Evolutionary conservation across 2,329 filamentous ascomycete genomes (phyloP).

Genomic region (Verticillium nonalfalfae): DNA sequence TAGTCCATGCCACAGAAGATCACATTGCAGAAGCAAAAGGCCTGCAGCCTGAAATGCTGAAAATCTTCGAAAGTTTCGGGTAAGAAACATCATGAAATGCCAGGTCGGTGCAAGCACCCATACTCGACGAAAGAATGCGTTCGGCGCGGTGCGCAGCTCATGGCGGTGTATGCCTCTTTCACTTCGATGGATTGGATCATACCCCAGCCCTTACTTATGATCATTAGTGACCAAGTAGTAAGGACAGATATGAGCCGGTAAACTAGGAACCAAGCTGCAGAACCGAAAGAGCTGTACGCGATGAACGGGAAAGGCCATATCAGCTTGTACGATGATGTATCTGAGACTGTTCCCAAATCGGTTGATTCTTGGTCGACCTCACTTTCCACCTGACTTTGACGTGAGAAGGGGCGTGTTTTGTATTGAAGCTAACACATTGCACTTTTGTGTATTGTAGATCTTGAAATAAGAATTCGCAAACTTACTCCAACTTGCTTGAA

Average conservation of each 20-base stretch:
- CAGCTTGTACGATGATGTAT: not conserved
- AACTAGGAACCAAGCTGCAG: not conserved
- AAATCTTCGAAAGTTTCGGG: not conserved
- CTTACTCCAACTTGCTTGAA: not conserved
- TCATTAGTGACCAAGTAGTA: not conserved
- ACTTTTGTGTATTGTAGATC: too few relatives aligned
- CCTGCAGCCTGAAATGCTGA: not conserved
- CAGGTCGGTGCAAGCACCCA: not conserved
- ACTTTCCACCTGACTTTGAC: too few relatives aligned
- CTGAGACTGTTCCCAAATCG: not conserved
- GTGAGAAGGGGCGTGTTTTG: too few relatives aligned
- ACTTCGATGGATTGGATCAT: not conserved
- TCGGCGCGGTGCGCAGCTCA: not conserved
- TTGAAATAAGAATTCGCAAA: too few relatives aligned
- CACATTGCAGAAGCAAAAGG: not conserved
- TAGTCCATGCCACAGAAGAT: not conserved
- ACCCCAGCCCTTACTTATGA: not conserved
- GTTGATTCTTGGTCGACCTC: not conserved
- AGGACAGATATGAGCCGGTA: not conserved
- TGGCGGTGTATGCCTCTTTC: not conserved
- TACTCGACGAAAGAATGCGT: not conserved
- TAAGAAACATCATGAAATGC: not conserved
- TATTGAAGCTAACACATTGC: too few relatives aligned
- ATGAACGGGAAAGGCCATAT: not conserved
- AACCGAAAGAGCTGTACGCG: not conserved